Evolutionary conservation across 805 yeast genomes (phyloP).

Genomic region (Ogataea naganishii): DNA sequence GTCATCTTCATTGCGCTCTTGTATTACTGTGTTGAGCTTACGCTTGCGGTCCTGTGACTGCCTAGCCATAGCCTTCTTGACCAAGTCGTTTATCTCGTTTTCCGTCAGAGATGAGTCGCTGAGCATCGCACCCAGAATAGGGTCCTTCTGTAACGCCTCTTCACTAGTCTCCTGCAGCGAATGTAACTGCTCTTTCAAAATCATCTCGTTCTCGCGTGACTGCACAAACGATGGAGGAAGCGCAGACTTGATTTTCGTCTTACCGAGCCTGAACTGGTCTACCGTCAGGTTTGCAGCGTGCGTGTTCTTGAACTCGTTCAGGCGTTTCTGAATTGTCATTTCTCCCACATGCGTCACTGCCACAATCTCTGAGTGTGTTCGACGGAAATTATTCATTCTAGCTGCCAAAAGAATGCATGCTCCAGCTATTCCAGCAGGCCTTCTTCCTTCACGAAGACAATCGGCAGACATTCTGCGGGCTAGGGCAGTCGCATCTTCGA

Average conservation of each 20-base stretch:
- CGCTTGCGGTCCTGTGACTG: slow-evolving; percentile 16
- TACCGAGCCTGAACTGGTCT: slow-evolving; percentile 50
- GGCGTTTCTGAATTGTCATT: slow-evolving; percentile 82
- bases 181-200: slow-evolving; percentile 17
- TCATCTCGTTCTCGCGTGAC: slow-evolving; percentile 44
- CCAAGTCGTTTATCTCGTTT: slow-evolving; percentile 29
- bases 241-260: slow-evolving; percentile 32
- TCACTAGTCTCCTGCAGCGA: slow-evolving; percentile 23
- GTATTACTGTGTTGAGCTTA: slow-evolving; percentile 7
- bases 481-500: slow-evolving; percentile 76
- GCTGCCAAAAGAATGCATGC: slow-evolving; percentile 92
- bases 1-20: slow-evolving; percentile 8
- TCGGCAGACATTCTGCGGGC: slow-evolving; percentile 90
- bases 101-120: slow-evolving; percentile 37
- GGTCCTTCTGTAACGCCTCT: slow-evolving; percentile 31
- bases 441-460: slow-evolving; percentile 94
- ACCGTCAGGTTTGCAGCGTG: slow-evolving; percentile 67
- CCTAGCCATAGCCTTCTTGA: slow-evolving; percentile 20
- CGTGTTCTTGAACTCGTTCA: slow-evolving; percentile 80
- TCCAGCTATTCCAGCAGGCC: slow-evolving; percentile 98
- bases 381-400: slow-evolving; percentile 89
- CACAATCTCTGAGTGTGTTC: slow-evolving; percentile 89
- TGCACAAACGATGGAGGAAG: slow-evolving; percentile 79
- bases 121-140: slow-evolving; percentile 33
- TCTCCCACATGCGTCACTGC: slow-evolving; percentile 94